Evolutionary conservation across 176 grass and related monocot genomes (phyloP).

Genomic region (Avena sativa): DNA sequence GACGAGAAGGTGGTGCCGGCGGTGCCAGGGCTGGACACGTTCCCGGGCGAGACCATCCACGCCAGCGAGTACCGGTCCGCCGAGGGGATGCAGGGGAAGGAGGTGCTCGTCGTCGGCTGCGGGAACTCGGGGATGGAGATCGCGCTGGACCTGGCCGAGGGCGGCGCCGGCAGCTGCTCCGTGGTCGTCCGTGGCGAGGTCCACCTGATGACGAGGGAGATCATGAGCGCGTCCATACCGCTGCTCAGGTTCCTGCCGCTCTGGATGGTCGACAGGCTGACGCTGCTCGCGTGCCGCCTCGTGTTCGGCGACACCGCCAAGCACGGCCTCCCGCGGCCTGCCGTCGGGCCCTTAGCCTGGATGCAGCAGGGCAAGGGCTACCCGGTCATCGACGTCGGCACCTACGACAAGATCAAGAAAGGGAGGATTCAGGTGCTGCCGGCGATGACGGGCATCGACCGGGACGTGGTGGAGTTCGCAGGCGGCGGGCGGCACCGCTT

Average conservation of each 20-base stretch:
- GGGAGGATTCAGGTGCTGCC: slow-evolving; percentile 58
- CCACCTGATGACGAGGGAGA: slow-evolving; percentile 52
- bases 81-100: not conserved
- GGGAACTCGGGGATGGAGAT: not conserved
- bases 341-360: slow-evolving; percentile 41
- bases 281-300: slow-evolving; percentile 46
- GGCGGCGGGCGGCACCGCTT: slow-evolving; percentile 14
- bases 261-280: slow-evolving; percentile 41
- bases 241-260: slow-evolving; percentile 37
- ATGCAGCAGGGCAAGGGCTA: not conserved
- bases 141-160: not conserved
- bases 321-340: slow-evolving; percentile 48
- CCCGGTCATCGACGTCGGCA: slow-evolving; percentile 59
- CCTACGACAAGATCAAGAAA: slow-evolving; percentile 54
- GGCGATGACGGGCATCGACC: slow-evolving; percentile 21
- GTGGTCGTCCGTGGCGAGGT: not conserved
- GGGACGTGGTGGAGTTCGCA: slow-evolving; percentile 48
- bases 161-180: not conserved
- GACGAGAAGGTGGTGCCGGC: not conserved
- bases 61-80: not conserved
- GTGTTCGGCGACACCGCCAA: slow-evolving; percentile 56
- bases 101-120: not conserved
- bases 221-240: slow-evolving; percentile 36
- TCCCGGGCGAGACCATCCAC: not conserved
- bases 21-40: not conserved